These are phyloP conservation scores for Dendrocalamus latiflorus DNA, from an alignment of 202 grass and related monocot genomes.

Conservation along the genomic window DNA sequence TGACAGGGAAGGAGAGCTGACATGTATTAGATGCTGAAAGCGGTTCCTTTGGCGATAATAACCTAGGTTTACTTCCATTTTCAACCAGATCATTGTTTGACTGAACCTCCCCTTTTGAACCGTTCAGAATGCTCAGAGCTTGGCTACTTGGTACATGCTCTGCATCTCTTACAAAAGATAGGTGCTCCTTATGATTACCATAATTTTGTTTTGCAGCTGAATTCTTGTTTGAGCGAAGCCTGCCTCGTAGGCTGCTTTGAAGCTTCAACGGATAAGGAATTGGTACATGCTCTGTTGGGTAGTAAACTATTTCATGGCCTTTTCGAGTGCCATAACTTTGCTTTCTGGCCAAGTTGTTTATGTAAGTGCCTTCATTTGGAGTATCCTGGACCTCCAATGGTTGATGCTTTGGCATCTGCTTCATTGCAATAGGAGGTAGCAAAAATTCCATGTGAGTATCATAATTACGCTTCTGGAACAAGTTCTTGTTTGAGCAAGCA, in stretches of 20 bases:
- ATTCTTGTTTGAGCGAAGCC: conserved; percentile 20
- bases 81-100: background rate
- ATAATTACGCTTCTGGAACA: background rate
- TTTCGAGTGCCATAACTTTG: background rate
- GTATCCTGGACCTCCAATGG: conserved; percentile 14
- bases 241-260: conserved; percentile 13
- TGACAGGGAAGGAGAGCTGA: background rate
- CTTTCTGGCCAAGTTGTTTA: conserved; percentile 10
- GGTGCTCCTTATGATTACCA: background rate
- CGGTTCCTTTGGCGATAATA: background rate
- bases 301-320: background rate
- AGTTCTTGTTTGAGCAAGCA: conserved; percentile 30
- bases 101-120: background rate
- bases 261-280: conserved; percentile 6
- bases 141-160: background rate
- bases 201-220: conserved; percentile 4
- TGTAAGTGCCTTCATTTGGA: background rate
- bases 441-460: conserved; percentile 1
- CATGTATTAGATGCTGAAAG: conserved; percentile 15
- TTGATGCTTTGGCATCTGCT: conserved; percentile 2
- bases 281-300: background rate
- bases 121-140: background rate
- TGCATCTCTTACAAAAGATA: conserved; percentile 3
- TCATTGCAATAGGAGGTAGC: background rate
- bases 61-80: conserved; percentile 1